Evolutionary conservation across 2,329 filamentous ascomycete species (phyloP), one percentile per base, ranked within the genome.

Genomic region (Dactylellina leptospora): DNA sequence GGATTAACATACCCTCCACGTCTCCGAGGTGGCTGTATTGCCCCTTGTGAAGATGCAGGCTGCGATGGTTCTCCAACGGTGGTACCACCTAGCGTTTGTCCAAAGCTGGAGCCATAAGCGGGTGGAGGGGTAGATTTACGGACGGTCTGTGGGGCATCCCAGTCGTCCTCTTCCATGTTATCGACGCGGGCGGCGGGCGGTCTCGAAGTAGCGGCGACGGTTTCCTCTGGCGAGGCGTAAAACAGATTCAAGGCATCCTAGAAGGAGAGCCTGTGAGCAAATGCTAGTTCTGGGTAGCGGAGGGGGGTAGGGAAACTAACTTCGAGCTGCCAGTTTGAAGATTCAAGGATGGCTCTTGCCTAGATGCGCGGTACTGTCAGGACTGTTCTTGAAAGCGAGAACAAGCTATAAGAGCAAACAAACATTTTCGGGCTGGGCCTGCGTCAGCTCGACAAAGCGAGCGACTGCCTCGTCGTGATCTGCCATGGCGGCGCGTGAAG

Each of bases 321-420:
- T 74, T 85, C 82, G 44, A 91, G 80, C 76, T 92, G 85, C 88
- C 90, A 92, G 74, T 84, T 81, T 76, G 85, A 87, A 33, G 84
- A 84, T 20, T 83, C 82, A 5, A 93, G 86, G 75, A 90, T 90
- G 72, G 88, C 83, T 62, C 83, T 83, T 48, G 90, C 90, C 89
- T 92, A 66, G 28, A 51, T 53, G n/a, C n/a, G n/a, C 48, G 8
- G 1, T 6, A 16, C 16, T 16, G 51, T 59, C 27, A 56, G 47
- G 47, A 40, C 28, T 4, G 20, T 23, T n/a, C 11, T 50, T 6
- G 22, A 61, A 38, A 25, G 18, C 18, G n/a, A n/a, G n/a, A n/a
- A n/a, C 5, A 4, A 30, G 25, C 22, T 23, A 44, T 20, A 30
- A 22, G 13, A 3, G 18, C 13, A 16, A 22, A 70, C 71, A 44